phyloP scores from a whole-genome alignment of 768 basidiomycete genomes.

The Mycena vitilis region DNA sequence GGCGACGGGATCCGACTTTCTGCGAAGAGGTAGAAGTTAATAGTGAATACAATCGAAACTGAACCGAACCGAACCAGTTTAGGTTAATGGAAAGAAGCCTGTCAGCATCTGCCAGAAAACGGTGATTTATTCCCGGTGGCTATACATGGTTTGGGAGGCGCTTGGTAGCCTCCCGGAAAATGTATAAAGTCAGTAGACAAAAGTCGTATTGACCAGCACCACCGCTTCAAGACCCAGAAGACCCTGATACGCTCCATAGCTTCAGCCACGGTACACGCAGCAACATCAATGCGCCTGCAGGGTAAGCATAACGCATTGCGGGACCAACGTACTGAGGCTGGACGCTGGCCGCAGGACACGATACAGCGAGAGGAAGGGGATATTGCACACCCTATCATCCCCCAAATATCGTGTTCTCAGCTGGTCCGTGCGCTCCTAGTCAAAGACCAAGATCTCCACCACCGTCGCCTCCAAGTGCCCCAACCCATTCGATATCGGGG shows the following conservation, averaged over 20 bases:
- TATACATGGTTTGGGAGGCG: background rate
- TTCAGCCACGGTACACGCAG: background rate
- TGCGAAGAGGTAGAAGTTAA: too few relatives aligned
- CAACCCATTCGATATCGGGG: background rate
- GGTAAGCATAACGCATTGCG: conserved; percentile 2
- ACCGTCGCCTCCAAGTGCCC: background rate
- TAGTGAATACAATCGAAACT: too few relatives aligned
- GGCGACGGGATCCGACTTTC: too few relatives aligned
- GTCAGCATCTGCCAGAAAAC: too few relatives aligned
- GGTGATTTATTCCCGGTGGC: too few relatives aligned
- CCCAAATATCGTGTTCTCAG: background rate
- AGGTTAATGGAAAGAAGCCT: too few relatives aligned
- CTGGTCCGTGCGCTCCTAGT: conserved; percentile 13
- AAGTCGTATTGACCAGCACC: too few relatives aligned
- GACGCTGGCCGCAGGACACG: background rate
- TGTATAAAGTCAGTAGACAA: background rate
- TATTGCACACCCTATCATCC: background rate
- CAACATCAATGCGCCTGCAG: background rate
- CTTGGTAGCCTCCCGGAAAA: background rate
- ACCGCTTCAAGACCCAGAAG: background rate
- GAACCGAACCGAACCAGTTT: too few relatives aligned
- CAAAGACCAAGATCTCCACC: background rate
- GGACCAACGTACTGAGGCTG: background rate
- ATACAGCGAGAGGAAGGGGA: background rate
- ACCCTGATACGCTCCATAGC: background rate